Percentiles rank a stretch among this genome's conserved stretches.
Evolutionary conservation across 495 filamentous ascomycete genomes (phyloP).

Genomic region (Penicillium atrosanguineum): DNA sequence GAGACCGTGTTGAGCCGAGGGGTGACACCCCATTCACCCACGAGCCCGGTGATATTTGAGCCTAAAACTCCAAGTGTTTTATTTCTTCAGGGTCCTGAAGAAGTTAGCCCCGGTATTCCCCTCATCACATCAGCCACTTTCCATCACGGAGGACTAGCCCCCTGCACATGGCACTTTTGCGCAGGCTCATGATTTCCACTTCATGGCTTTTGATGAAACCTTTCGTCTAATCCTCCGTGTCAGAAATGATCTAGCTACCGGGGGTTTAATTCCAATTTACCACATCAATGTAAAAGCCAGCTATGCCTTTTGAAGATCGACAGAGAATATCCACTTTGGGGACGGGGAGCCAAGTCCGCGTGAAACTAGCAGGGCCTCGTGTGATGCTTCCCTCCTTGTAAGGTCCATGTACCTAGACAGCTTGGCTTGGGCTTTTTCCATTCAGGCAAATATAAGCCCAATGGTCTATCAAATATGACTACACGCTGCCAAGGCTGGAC

Average conservation of each 20-base stretch:
- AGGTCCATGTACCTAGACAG: not conserved
- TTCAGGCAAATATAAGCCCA: conserved; percentile 1
- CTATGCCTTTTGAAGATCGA: conserved; percentile 8
- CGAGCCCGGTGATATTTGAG: not conserved
- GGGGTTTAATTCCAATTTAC: conserved; percentile 2
- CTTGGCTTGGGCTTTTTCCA: not conserved
- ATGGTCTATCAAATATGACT: not conserved
- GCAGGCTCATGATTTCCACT: not conserved
- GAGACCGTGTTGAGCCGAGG: too few species aligned
- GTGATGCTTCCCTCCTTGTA: not conserved
- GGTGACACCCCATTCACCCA: too few species aligned
- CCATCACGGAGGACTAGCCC: not conserved
- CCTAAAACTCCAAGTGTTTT: not conserved
- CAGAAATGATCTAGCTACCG: not conserved
- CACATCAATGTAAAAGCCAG: not conserved
- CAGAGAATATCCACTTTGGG: conserved; percentile 11
- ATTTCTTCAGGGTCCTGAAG: conserved; percentile 1
- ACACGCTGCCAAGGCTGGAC: not conserved
- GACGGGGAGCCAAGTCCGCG: conserved; percentile 15
- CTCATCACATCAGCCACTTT: not conserved
- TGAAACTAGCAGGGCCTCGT: conserved; percentile 4
- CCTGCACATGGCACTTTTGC: not conserved
- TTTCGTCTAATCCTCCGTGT: conserved; percentile 1
- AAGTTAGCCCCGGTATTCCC: conserved; percentile 9
- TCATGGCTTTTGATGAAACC: not conserved